These are phyloP conservation scores for Trichoderma hamatum DNA, from an alignment of 2,329 filamentous ascomycete genomes.

Conservation along the genomic window DNA sequence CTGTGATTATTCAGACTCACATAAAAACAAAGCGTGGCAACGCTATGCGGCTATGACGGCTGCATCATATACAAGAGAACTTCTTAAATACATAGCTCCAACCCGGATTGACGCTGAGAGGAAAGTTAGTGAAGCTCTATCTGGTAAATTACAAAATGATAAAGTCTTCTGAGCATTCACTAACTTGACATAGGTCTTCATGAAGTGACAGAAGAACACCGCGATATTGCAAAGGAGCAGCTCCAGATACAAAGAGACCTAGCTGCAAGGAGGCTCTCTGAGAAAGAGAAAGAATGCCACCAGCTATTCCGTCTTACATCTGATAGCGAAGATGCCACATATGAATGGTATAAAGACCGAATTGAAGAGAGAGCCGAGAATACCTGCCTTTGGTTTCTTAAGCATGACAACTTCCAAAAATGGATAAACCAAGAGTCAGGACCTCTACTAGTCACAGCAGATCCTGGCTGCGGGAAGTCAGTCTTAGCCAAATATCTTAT, in stretches of 20 bases:
- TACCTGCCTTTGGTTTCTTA: slow-evolving; percentile 42
- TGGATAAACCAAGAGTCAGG: slow-evolving; percentile 38
- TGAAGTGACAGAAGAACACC: background rate
- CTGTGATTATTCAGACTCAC: background rate
- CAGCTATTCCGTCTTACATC: slow-evolving; percentile 28
- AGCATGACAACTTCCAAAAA: slow-evolving; percentile 35
- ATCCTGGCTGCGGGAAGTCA: slow-evolving; percentile 47
- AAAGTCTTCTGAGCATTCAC: background rate
- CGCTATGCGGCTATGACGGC: background rate
- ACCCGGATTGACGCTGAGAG: background rate
- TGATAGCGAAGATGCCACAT: slow-evolving; percentile 28
- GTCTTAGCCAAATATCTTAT: slow-evolving; percentile 42
- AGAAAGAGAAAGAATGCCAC: slow-evolving; percentile 24
- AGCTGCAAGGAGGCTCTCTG: background rate
- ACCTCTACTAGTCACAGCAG: slow-evolving; percentile 42
- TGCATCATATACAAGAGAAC: background rate
- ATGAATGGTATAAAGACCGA: slow-evolving; percentile 38
- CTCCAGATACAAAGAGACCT: background rate
- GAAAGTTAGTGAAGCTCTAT: background rate
- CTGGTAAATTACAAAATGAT: background rate
- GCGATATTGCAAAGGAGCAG: background rate
- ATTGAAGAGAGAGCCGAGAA: slow-evolving; percentile 29
- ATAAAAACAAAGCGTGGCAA: background rate
- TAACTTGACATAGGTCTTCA: background rate
- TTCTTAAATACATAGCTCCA: background rate